These are phyloP conservation scores for Arbutus unedo DNA, from an alignment of 148 eudicot genomes.

Conservation along the genomic window DNA sequence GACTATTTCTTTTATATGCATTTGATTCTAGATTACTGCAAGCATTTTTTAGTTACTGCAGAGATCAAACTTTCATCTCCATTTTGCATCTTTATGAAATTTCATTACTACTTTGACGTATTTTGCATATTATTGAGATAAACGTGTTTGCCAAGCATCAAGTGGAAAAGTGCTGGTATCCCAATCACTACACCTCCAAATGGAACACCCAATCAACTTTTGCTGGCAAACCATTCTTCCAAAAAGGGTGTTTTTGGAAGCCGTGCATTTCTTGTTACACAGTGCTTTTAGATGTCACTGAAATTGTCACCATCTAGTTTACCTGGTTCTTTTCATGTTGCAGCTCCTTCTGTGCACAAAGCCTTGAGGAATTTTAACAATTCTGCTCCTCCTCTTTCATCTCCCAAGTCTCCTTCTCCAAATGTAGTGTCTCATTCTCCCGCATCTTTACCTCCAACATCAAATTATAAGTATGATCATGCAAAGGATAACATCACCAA, in stretches of 20 bases:
- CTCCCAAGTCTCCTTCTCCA: constrained; percentile 32
- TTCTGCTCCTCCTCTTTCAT: constrained; percentile 29
- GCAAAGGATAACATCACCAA: constrained; percentile 7
- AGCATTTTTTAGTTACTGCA: not conserved
- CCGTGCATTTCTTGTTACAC: not conserved
- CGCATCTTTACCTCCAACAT: constrained; percentile 39
- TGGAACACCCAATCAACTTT: constrained; percentile 14
- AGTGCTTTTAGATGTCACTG: not conserved
- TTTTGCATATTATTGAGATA: constrained; percentile 1
- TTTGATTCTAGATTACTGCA: not conserved
- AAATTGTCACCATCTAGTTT: not conserved
- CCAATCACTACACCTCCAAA: constrained; percentile 41
- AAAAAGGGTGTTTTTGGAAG: constrained; percentile 16
- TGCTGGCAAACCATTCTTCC: constrained; percentile 29
- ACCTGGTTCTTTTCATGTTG: constrained; percentile 16
- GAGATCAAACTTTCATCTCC: not conserved
- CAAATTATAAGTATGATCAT: constrained; percentile 18
- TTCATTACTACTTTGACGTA: not conserved
- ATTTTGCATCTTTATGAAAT: not conserved
- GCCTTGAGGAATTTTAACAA: constrained; percentile 8
- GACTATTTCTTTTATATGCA: not conserved
- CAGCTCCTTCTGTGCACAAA: constrained; percentile 33
- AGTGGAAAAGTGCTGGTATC: constrained; percentile 12
- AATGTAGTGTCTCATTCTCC: constrained; percentile 21
- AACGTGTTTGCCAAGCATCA: constrained; percentile 22